Percentiles rank a stretch among this genome's conserved stretches.
Conservation (phyloP, 352 stramenopile species). For the Phytophthora podocarpi region DNA sequence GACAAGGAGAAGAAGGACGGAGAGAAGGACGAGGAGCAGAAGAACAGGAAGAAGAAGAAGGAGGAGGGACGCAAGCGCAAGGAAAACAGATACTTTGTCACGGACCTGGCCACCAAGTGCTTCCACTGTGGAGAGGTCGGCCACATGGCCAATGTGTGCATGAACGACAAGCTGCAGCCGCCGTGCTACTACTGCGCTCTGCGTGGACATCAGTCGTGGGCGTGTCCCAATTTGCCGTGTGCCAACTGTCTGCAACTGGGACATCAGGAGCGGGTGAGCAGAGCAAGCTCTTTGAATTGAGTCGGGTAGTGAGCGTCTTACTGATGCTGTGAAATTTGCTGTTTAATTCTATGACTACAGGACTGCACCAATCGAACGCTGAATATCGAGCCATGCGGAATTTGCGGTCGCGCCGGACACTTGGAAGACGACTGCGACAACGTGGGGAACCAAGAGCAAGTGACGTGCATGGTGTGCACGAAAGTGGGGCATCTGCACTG, state of each 20-base stretch:
- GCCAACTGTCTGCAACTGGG: slow-evolving; percentile 68
- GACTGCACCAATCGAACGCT: slow-evolving; percentile 63
- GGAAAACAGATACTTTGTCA: slow-evolving; percentile 84
- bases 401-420: slow-evolving; percentile 69
- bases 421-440: slow-evolving; percentile 48
- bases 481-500: slow-evolving; percentile 70
- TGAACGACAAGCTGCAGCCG: slow-evolving; percentile 71
- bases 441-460: slow-evolving; percentile 25
- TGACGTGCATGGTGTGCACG: slow-evolving; percentile 82
- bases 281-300: not conserved
- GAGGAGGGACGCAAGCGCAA: slow-evolving; percentile 46
- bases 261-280: slow-evolving; percentile 59
- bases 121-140: slow-evolving; percentile 85
- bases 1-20: slow-evolving; percentile 10
- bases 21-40: slow-evolving; percentile 25
- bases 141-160: slow-evolving; percentile 77
- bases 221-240: slow-evolving; percentile 73
- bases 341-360: slow-evolving; percentile 28
- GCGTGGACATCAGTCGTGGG: slow-evolving; percentile 71
- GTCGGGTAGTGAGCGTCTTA: not conserved
- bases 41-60: slow-evolving; percentile 35
- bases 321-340: not conserved
- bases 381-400: slow-evolving; percentile 42
- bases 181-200: slow-evolving; percentile 85
- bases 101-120: slow-evolving; percentile 83